These are phyloP conservation scores for Setaria viridis DNA, from an alignment of 202 grass and related monocot species.

Conservation along the genomic window DNA sequence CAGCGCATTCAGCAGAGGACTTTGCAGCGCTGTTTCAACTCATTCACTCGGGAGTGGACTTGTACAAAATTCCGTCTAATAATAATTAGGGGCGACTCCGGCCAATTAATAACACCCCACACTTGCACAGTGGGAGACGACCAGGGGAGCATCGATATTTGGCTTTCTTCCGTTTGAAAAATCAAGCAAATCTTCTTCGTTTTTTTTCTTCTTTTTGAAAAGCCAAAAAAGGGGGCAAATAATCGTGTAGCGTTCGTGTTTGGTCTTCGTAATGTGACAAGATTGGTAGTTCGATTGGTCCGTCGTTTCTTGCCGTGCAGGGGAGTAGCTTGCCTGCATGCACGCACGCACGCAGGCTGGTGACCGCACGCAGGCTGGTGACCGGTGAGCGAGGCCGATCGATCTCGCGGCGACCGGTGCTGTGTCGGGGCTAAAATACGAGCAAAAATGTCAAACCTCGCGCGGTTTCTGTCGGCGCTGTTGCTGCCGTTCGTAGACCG, in stretches of 20 bases:
- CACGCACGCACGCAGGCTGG: background rate
- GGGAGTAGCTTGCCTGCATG: background rate
- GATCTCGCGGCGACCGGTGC: background rate
- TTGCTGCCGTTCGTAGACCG: constrained; percentile 38
- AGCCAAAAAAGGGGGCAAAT: background rate
- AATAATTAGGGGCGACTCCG: constrained; percentile 42
- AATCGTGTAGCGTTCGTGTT: background rate
- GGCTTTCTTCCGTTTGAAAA: background rate
- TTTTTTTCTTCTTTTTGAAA: background rate
- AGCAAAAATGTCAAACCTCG: constrained; percentile 34
- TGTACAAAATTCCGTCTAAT: background rate
- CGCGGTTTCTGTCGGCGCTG: constrained; percentile 7
- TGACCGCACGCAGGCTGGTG: background rate
- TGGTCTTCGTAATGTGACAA: background rate
- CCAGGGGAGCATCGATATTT: background rate
- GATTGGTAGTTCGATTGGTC: background rate
- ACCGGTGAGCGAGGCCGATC: background rate
- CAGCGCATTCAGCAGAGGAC: constrained; percentile 32
- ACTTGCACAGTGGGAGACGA: constrained; percentile 26
- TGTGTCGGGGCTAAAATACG: constrained; percentile 41
- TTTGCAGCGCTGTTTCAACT: constrained; percentile 27
- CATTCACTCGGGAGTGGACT: constrained; percentile 46
- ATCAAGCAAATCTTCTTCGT: background rate
- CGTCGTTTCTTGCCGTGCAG: constrained; percentile 10
- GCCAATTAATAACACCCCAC: constrained; percentile 54